A percentile compares a stretch with the other conserved stretches of the same genome.
Conservation (phyloP, 2,329 filamentous ascomycete species). For the Botryotinia narcissicola region DNA sequence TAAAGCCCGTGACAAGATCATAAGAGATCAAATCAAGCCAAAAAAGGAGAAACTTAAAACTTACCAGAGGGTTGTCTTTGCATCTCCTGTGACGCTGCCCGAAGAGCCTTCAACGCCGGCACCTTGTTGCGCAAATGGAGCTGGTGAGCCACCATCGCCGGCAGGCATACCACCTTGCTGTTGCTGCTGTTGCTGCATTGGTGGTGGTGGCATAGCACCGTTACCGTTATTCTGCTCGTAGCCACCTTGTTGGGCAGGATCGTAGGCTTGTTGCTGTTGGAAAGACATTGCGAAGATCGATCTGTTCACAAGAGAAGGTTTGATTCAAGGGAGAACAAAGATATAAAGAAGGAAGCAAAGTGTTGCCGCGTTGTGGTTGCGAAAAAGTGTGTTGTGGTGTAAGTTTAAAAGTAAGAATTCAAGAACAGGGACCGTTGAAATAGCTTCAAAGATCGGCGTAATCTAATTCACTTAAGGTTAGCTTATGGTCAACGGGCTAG, state of each 20-base stretch:
- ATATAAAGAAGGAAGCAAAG: constrained; percentile 9
- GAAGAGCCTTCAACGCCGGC: constrained; percentile 36
- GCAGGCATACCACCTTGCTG: constrained; percentile 36
- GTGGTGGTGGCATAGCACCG: constrained; percentile 45
- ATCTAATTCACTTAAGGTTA: constrained; percentile 22
- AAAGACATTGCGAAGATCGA: constrained; percentile 8
- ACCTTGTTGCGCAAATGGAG: constrained; percentile 47
- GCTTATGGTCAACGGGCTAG: not conserved
- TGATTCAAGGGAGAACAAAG: not conserved
- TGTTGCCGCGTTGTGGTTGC: not conserved
- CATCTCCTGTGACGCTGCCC: constrained; percentile 47
- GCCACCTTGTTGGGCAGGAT: constrained; percentile 58
- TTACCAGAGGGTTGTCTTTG: constrained; percentile 56
- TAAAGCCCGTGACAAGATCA: constrained; percentile 29
- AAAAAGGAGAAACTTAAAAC: constrained; percentile 26
- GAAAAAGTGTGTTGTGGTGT: constrained; percentile 12
- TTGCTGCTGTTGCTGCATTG: constrained; percentile 44
- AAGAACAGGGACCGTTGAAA: constrained; percentile 1
- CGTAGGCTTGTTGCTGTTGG: constrained; percentile 41
- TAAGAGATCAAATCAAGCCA: not conserved
- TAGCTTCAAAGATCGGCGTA: constrained; percentile 4
- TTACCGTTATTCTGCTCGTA: constrained; percentile 46
- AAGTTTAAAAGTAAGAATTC: constrained; percentile 17
- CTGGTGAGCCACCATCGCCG: constrained; percentile 59
- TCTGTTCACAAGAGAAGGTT: not conserved